Percentiles rank a stretch among this genome's conserved stretches.
Conservation (phyloP, 768 basidiomycete species). For the Mycena rosella region DNA sequence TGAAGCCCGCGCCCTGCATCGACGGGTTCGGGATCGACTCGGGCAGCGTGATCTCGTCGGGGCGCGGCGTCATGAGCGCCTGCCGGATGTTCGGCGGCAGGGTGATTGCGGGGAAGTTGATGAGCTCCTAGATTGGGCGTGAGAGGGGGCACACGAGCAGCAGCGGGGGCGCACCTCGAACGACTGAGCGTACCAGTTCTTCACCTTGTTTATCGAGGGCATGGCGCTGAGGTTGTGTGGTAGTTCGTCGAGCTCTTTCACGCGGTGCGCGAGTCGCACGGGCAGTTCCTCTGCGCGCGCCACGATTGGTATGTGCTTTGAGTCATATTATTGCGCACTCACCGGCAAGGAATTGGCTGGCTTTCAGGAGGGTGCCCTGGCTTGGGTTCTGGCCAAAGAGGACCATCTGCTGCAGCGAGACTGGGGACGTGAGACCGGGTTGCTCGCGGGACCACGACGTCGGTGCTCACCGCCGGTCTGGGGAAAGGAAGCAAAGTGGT, state of each 20-base stretch:
- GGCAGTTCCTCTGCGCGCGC: conserved; percentile 85
- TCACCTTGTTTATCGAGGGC: conserved; percentile 94
- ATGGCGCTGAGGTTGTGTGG: conserved; percentile 93
- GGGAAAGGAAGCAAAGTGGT: conserved; percentile 91
- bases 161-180: conserved; percentile 83
- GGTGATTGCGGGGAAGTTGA: conserved; percentile 84
- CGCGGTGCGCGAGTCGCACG: conserved; percentile 93
- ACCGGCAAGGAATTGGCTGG: conserved; percentile 91
- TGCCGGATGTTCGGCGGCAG: conserved; percentile 77
- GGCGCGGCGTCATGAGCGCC: conserved; percentile 65
- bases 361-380: conserved; percentile 94
- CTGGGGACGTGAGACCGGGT: conserved; percentile 52
- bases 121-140: conserved; percentile 76
- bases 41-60: conserved; percentile 67
- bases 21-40: conserved; percentile 87
- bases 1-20: conserved; percentile 44
- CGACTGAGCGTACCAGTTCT: conserved; percentile 99
- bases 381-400: conserved; percentile 96
- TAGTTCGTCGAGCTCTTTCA: conserved; percentile 94
- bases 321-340: too few relatives aligned
- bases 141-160: conserved; percentile 32
- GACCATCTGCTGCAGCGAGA: conserved; percentile 98
- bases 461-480: conserved; percentile 89
- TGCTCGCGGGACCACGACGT: too few relatives aligned
- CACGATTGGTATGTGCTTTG: too few relatives aligned